A percentile compares a stretch with the other conserved stretches of the same genome.
These are phyloP conservation scores for Aquilaria malaccensis DNA, from an alignment of 345 rosid genomes.

Conservation along the genomic window DNA sequence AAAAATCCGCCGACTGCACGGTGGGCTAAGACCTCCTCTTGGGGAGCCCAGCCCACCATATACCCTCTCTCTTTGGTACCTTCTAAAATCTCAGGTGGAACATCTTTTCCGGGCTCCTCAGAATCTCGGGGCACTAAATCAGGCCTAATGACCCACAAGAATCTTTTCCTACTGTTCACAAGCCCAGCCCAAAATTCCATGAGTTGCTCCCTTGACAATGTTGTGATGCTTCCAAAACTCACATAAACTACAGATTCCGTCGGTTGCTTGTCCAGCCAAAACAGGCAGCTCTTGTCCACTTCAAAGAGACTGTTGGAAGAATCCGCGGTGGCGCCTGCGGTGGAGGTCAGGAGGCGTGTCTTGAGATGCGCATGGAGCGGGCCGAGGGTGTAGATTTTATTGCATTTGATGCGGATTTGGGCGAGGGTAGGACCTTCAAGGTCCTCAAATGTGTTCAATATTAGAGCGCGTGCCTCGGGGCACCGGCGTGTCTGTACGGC, in stretches of 20 bases:
- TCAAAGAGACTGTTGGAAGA: constrained; percentile 20
- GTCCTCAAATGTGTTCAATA: constrained; percentile 63
- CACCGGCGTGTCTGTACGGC: constrained; percentile 21
- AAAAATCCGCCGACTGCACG: constrained; percentile 32
- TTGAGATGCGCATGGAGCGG: constrained; percentile 40
- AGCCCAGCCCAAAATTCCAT: constrained; percentile 40
- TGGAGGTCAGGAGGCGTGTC: constrained; percentile 12
- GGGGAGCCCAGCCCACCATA: constrained; percentile 35
- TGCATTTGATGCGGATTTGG: constrained; percentile 30
- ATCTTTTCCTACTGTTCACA: constrained; percentile 24
- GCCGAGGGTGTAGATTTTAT: constrained; percentile 42
- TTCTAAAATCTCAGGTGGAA: constrained; percentile 14
- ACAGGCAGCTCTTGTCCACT: constrained; percentile 29
- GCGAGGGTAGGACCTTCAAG: constrained; percentile 45
- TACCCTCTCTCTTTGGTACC: constrained; percentile 11
- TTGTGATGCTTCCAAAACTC: constrained; percentile 37
- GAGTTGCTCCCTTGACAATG: constrained; percentile 19
- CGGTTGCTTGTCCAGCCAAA: constrained; percentile 42
- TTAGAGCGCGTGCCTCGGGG: constrained; percentile 33
- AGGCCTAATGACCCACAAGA: constrained; percentile 42
- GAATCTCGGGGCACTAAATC: constrained; percentile 7
- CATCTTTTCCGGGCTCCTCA: background rate
- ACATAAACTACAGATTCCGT: constrained; percentile 30
- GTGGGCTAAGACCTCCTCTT: constrained; percentile 39
- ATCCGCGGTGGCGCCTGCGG: background rate